Base-by-base conservation (phyloP, 1,284 basidiomycete species). In the Melampsora larici-populina region DNA sequence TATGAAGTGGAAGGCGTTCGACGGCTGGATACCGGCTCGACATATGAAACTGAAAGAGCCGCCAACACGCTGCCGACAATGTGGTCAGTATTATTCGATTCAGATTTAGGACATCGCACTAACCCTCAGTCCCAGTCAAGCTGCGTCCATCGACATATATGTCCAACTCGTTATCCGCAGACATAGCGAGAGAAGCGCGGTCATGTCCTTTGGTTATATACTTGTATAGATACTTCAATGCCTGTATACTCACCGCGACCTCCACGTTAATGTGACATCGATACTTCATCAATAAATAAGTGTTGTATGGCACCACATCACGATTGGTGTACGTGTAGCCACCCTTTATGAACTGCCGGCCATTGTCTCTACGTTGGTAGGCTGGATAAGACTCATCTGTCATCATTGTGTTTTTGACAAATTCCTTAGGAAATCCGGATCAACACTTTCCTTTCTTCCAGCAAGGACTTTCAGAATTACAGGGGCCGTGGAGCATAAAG, bases 251-350 rank as follows among this genome's bases (percentile, higher is more conserved):
- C 6, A 82, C 78, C 1, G 81, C 82, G 70, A 84, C 83, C 72
- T 87, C 85, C 0, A 86, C 79, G 78, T 89, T 88, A 79, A 88
- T 86, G 78, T 88, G 87, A 76, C 87, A 87, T 29, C 85, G 51
- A 64, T 83, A 86, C 21, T 81, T 79, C 2, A 79, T 78, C 2
- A 78, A 79, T 0, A 86, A 80, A 58, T 81, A 84, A 0, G 84
- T 84, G 65, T 74, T 81, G 77, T 86, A 85, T 0, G 86, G 85
- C 6, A 87, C 85, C 58, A 87, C 83, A 81, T 81, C 1, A 0
- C 81, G 62, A 70, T 86, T 86, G 6, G 36, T 9, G 18, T 9
- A 55, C 31, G n/a, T 3, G 17, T 1, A 0, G n/a, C 9, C 15
- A 5, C 76, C 69, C 7, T 71, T 40, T 3, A 21, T 21, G 63